Evolutionary conservation across 2,329 filamentous ascomycete species (phyloP).

Genomic region (Leptographium wingfieldii): DNA sequence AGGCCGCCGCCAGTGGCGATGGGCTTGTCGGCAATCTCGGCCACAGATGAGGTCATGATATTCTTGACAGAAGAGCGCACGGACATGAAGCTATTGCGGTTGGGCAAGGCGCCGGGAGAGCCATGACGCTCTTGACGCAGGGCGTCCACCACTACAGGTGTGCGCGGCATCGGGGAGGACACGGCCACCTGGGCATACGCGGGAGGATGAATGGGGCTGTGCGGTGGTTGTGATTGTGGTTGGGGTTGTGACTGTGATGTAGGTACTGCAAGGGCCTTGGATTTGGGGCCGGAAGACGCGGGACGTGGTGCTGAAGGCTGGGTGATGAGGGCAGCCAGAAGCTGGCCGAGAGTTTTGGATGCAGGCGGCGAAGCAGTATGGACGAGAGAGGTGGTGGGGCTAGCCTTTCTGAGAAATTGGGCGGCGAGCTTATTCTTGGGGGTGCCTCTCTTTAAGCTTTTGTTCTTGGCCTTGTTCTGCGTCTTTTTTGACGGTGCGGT

Average conservation of each 20-base stretch:
- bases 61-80: constrained; percentile 37
- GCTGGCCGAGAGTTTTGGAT: neutral
- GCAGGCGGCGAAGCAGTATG: neutral
- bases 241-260: neutral
- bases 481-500: neutral
- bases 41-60: constrained; percentile 36
- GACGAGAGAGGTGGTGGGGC: neutral
- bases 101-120: constrained; percentile 12
- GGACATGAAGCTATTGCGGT: constrained; percentile 38
- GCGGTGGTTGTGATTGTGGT: neutral
- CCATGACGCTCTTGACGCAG: constrained; percentile 15
- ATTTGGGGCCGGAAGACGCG: neutral
- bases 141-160: constrained; percentile 19
- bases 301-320: neutral
- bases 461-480: constrained; percentile 4
- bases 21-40: constrained; percentile 49
- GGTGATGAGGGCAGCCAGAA: neutral
- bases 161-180: neutral
- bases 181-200: neutral
- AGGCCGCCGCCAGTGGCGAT: constrained; percentile 69
- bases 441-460: neutral
- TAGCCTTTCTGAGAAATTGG: neutral
- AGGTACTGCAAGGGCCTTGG: neutral
- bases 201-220: neutral
- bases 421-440: neutral